Percentiles rank a stretch among this genome's conserved stretches.
Conservation (phyloP, 2,329 filamentous ascomycete species). For the Aspergillus versicolor region DNA sequence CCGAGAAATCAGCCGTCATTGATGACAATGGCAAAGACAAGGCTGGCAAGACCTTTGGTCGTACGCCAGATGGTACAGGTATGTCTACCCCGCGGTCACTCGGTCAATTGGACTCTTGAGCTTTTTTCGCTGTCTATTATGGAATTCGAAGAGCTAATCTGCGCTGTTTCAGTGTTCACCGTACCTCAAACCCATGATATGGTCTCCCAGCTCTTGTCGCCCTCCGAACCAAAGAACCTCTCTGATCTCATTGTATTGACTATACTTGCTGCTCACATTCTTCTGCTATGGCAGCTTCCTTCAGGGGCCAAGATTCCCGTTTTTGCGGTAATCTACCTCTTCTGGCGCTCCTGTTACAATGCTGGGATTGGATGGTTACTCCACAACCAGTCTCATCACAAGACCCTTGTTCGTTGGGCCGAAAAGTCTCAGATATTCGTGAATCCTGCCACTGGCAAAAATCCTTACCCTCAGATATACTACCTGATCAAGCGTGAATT, state of each 20-base stretch:
- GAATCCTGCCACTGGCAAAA: conserved; percentile 73
- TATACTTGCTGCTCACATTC: conserved; percentile 73
- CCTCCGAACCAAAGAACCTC: conserved; percentile 90
- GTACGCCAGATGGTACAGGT: conserved; percentile 89
- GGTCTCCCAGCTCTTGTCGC: conserved; percentile 95
- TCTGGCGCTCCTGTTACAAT: conserved; percentile 93
- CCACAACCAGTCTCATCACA: conserved; percentile 85
- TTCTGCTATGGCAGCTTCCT: conserved; percentile 72
- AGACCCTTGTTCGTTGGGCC: conserved; percentile 82
- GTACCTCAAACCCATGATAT: conserved; percentile 97
- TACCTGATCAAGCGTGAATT: conserved; percentile 81
- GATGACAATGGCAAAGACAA: conserved; percentile 48
- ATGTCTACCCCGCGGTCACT: conserved; percentile 40
- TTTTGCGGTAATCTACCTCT: conserved; percentile 81
- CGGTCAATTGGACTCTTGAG: background rate
- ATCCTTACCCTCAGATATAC: conserved; percentile 81
- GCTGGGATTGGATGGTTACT: conserved; percentile 88
- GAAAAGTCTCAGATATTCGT: conserved; percentile 84
- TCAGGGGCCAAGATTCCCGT: conserved; percentile 67
- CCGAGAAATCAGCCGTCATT: conserved; percentile 41
- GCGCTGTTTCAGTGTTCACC: conserved; percentile 69
- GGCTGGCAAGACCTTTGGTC: conserved; percentile 73
- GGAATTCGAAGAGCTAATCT: background rate
- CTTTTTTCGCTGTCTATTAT: background rate
- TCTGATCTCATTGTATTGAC: conserved; percentile 79